Base-by-base conservation (phyloP, 768 basidiomycete species). In the Hypholoma fasciculare region DNA sequence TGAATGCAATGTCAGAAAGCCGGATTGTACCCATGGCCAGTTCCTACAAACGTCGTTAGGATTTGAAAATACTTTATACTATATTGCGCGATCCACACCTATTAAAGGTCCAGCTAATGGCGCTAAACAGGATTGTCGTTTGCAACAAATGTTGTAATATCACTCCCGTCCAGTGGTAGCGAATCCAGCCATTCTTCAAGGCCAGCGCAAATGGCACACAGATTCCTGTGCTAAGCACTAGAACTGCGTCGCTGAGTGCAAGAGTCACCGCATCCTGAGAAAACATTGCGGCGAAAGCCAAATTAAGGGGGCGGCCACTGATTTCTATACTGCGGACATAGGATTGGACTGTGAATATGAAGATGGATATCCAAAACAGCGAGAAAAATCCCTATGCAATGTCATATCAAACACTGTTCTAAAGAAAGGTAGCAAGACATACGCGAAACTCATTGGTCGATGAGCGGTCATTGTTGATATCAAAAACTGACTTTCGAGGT, bases 21-120 rank as follows among this genome's bases (percentile, higher is more conserved):
- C 94, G 5, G 90, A 92, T 69, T 98, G 96, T 5, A 98, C 96
- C 96, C 96, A 98, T 37, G 94, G 94, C 96, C 96, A 98, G 65
- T 94, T 82, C 51, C 94, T 91, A 46, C 16, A 16, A 50, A 46
- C 26, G 52, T 38, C 43, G 48, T 23, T 23, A 49, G n/a, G 39
- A 38, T 44, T 36, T 30, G 30, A 14, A 52, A 27, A 12, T 42
- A 53, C 16, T 23, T 2, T 39, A 46, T 23, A 23, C 23, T 23
- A 23, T 23, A 23, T 23, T 23, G 23, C 46, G 13, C 9, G 30
- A 48, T 63, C 78, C 56, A 27, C 59, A 86, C 91, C 90, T 75
- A 63, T 96, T 87, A 69, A 92, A 96, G 0, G 95, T 97, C 95
- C 96, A 98, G 46, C 80, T 86, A 34, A 98, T 81, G 2, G 90